Percentiles rank a stretch among this genome's conserved stretches.
Evolutionary conservation across 192 early-diverging fungal genomes (phyloP).

Genomic region (Kappamyces sp.): DNA sequence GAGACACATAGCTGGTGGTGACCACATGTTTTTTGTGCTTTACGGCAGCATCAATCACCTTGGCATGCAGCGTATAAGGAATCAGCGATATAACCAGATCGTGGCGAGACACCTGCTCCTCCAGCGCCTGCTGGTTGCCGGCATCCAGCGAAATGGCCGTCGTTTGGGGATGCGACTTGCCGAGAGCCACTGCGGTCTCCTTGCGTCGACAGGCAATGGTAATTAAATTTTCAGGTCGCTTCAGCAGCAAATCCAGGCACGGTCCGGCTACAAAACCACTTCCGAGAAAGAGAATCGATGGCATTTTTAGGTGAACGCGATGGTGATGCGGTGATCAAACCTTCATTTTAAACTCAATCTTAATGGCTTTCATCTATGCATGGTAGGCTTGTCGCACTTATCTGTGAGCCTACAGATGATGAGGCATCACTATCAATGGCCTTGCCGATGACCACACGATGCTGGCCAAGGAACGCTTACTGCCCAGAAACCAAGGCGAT

Average conservation of each 20-base stretch:
- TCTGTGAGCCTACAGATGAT: no score
- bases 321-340: no score
- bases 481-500: no score
- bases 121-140: slow-evolving; percentile 39
- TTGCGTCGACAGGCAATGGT: slow-evolving; percentile 83
- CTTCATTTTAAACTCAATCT: no score
- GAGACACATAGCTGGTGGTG: slow-evolving; percentile 92
- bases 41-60: slow-evolving; percentile 71
- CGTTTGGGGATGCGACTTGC: slow-evolving; percentile 31
- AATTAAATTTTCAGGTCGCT: slow-evolving; percentile 79
- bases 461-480: no score
- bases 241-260: slow-evolving; percentile 85
- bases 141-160: slow-evolving; percentile 49
- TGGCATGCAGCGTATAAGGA: slow-evolving; percentile 72
- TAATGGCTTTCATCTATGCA: no score
- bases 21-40: slow-evolving; percentile 86
- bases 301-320: slow-evolving; percentile 24
- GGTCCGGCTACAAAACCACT: slow-evolving; percentile 97
- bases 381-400: no score
- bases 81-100: slow-evolving; percentile 56
- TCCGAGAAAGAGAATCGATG: slow-evolving; percentile 89
- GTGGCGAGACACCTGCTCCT: slow-evolving; percentile 42
- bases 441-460: no score
- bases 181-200: slow-evolving; percentile 67
- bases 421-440: no score